Evolutionary conservation across 805 yeast species (phyloP), one percentile per base, ranked within the genome.

Genomic region (Maudiozyma bulderi): DNA sequence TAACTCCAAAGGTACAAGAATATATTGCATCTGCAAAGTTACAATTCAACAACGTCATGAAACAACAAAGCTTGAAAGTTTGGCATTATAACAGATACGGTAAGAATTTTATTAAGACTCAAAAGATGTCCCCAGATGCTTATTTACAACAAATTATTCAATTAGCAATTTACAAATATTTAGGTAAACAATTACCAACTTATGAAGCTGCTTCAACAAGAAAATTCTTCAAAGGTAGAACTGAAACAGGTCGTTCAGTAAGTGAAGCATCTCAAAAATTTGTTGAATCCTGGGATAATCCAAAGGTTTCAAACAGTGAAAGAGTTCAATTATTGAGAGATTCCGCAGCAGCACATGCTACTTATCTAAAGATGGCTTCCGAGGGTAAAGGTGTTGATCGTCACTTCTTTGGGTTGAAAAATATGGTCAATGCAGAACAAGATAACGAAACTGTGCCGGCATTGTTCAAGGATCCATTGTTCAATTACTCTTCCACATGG

Each of bases 191-290:
- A 47, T 77, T 91, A 62, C 96, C 97, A 54, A 91, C 97, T 10
- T 91, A 91, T 69, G 99, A 91, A 69, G 83, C 95, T 46, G 96
- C 97, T 3, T 87, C 98, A 20, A 91, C 97, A 1, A 81, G 98
- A 68, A 83, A 80, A 65, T 91, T 75, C 68, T 84, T 80, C 62
- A 81, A 78, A 60, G 99, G 99, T 49, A 80, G 99, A 66, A 91
- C 98, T 8, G 99, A 91, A 69, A 85, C 96, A 28, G 88, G 93
- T 53, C 78, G 99, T 61, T 72, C 88, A 5, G 96, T 87, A 9
- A 81, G 95, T 8, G 64, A 65, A 46, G 95, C 84, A 62, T 77
- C 88, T 29, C 72, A 77, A 44, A 71, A 72, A 34, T 86, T 89
- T 67, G 95, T 85, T 50, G 72, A 77, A 61, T 79, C 84, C 35